phyloP scores from a whole-genome alignment of 169 alveolate species.

The Cryptosporidium xiaoi region DNA sequence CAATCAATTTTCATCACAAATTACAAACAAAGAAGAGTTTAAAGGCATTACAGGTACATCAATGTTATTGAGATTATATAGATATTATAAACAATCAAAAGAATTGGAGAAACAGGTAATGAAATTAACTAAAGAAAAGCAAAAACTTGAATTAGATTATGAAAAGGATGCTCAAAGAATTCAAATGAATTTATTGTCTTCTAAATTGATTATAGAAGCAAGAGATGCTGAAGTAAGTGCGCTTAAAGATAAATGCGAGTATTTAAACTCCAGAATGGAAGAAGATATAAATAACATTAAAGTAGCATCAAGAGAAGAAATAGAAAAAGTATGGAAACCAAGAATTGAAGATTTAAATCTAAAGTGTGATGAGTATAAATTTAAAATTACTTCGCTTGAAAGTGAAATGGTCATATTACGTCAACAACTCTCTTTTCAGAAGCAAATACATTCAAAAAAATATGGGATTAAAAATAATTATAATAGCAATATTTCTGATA shows the following conservation, averaged over 20 bases:
- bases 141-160: conserved; percentile 51
- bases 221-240: conserved; percentile 53
- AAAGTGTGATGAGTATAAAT: conserved; percentile 51
- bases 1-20: conserved; percentile 29
- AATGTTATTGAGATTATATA: conserved; percentile 59
- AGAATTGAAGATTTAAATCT: conserved; percentile 23
- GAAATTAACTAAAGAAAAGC: conserved; percentile 45
- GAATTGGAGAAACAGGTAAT: conserved; percentile 59
- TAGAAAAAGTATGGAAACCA: conserved; percentile 69
- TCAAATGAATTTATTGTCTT: conserved; percentile 50
- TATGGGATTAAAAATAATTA: conserved; percentile 11
- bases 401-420: conserved; percentile 54
- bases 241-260: conserved; percentile 48
- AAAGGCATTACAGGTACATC: conserved; percentile 53
- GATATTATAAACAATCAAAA: conserved; percentile 43
- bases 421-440: conserved; percentile 60
- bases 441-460: conserved; percentile 30
- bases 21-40: neutral
- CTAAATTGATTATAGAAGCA: conserved; percentile 46
- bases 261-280: conserved; percentile 7
- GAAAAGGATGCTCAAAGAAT: conserved; percentile 52
- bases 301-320: conserved; percentile 61
- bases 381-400: conserved; percentile 53
- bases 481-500: neutral
- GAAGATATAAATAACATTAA: conserved; percentile 48